Conservation (phyloP, 2,329 filamentous ascomycete species). For the Aspergillus persii region DNA sequence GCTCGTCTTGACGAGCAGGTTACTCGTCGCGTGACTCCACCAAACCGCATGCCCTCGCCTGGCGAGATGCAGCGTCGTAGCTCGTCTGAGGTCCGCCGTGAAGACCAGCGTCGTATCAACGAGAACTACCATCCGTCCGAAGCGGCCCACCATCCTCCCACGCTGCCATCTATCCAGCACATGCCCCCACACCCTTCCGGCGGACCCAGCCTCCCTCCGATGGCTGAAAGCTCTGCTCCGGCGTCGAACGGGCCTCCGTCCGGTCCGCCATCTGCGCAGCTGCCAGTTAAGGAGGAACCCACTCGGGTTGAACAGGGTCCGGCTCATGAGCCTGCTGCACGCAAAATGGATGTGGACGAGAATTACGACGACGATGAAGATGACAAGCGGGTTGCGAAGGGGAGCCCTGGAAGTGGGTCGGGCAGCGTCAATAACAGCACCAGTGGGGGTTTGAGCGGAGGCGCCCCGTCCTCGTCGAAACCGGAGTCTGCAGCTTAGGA, state of each 20-base stretch:
- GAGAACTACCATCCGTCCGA: conserved; percentile 90
- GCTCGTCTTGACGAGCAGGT: conserved; percentile 82
- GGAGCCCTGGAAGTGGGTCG: conserved; percentile 33
- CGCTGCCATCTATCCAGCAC: conserved; percentile 52
- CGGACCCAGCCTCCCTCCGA: conserved; percentile 57
- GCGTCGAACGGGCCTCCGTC: conserved; percentile 44
- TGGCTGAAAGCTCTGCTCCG: conserved; percentile 46
- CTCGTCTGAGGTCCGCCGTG: conserved; percentile 68
- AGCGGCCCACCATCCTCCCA: conserved; percentile 78
- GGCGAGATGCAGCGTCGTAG: conserved; percentile 70
- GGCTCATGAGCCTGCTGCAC: conserved; percentile 75
- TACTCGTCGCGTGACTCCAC: conserved; percentile 68
- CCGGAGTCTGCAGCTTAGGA: conserved; percentile 29
- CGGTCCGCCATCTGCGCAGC: conserved; percentile 44
- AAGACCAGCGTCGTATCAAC: conserved; percentile 68
- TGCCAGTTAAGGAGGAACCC: conserved; percentile 58
- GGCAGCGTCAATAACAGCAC: conserved; percentile 26
- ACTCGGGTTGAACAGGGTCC: conserved; percentile 49
- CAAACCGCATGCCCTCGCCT: conserved; percentile 59
- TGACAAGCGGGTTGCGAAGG: conserved; percentile 56
- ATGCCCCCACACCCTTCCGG: conserved; percentile 47
- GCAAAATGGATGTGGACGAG: conserved; percentile 96
- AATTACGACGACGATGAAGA: conserved; percentile 95
- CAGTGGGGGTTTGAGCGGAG: conserved; percentile 26
- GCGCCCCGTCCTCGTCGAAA: conserved; percentile 31